Conservation (phyloP, 495 filamentous ascomycete genomes). For the Neurospora intermedia region DNA sequence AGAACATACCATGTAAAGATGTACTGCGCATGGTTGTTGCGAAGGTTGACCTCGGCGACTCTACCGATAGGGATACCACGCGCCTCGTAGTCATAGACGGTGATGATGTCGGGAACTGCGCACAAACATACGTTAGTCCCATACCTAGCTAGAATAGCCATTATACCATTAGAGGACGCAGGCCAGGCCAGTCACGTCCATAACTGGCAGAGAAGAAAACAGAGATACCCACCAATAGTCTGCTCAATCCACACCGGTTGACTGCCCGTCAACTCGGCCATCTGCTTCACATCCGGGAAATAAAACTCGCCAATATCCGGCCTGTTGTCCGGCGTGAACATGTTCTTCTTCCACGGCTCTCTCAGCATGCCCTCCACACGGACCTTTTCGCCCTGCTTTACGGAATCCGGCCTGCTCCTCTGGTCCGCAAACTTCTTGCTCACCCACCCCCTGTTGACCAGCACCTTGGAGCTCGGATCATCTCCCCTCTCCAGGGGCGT, state of each 20-base stretch:
- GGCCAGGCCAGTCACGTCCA: not conserved
- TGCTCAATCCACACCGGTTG: slow-evolving; percentile 92
- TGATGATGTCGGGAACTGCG: slow-evolving; percentile 66
- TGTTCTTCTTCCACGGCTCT: slow-evolving; percentile 91
- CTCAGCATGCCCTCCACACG: slow-evolving; percentile 73
- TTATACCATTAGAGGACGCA: not conserved
- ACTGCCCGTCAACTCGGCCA: slow-evolving; percentile 76
- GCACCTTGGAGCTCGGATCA: slow-evolving; percentile 40
- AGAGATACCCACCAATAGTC: slow-evolving; percentile 64
- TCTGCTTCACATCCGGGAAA: slow-evolving; percentile 87
- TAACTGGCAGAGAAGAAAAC: slow-evolving; percentile 1
- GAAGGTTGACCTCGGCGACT: slow-evolving; percentile 79
- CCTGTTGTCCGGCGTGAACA: slow-evolving; percentile 86
- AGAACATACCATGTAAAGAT: slow-evolving; percentile 88
- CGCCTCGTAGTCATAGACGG: slow-evolving; percentile 55
- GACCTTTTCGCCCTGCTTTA: slow-evolving; percentile 53
- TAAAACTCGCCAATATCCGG: slow-evolving; percentile 79
- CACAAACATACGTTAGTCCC: slow-evolving; percentile 4
- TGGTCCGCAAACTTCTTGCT: slow-evolving; percentile 56
- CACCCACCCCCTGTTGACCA: slow-evolving; percentile 90
- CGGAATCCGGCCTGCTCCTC: slow-evolving; percentile 43
- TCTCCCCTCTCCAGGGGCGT: slow-evolving; percentile 71
- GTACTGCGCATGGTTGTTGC: slow-evolving; percentile 95
- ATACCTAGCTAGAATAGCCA: not conserved
- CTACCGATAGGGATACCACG: slow-evolving; percentile 91